Base-by-base conservation (phyloP, 2,329 filamentous ascomycete species). In the Calcarisporium arbuscula region DNA sequence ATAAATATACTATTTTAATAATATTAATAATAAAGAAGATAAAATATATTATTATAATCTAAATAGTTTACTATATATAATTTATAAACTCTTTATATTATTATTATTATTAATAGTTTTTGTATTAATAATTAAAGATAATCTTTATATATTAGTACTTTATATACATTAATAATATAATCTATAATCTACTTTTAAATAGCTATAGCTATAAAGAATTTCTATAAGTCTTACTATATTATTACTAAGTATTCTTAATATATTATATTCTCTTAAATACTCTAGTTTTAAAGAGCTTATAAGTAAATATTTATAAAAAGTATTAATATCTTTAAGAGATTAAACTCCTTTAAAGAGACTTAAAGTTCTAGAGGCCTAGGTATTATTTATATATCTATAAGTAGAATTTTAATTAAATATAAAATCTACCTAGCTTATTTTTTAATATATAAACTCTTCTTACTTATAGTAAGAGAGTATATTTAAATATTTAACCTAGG, bases 91-190 rank as follows among this genome's bases (percentile, higher is more conserved):
- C 25, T 26, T 20, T 14, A 23, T 30, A 25, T 32, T 22, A 32
- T 11, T 27, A 23, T 21, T 32, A 25, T 28, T n/a, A 17, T 36
- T 9, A 28, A 17, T 36, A 19, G 19, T 15, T 36, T 25, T 16
- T 36, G 28, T 30, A 18, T 10, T 8, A 19, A n/a, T n/a, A n/a
- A n/a, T n/a, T n/a, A n/a, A n/a, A n/a, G n/a, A n/a, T n/a, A n/a
- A n/a, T n/a, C n/a, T n/a, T 14, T 8, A 22, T 12, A 20, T 39
- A 32, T 5, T 27, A 30, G 16, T 19, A 18, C 19, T 27, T 30
- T 34, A 30, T 22, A 23, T 25, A 29, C 25, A 34, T 29, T 34
- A 30, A 34, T 12, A 26, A 8, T 19, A 34, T 23, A 32, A 31
- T 31, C 21, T 15, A 19, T 33, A 17, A 19, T 28, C 28, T 30